Conservation (phyloP, 2,329 filamentous ascomycete genomes). For the Pseudocercospora fuligena region DNA sequence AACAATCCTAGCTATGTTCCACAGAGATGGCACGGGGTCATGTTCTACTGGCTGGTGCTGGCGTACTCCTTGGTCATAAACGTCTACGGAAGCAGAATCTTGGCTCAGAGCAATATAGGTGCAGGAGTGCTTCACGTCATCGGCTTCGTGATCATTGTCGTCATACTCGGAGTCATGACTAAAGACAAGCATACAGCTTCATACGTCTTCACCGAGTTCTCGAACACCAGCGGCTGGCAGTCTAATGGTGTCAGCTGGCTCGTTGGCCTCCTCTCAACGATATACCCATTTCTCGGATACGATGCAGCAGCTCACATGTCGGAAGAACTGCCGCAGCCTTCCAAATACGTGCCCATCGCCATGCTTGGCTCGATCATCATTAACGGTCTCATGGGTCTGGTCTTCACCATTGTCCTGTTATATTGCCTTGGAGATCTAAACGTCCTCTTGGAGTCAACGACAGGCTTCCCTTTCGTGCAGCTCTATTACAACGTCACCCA, state of each 20-base stretch:
- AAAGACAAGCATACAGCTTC: constrained; percentile 43
- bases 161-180: constrained; percentile 45
- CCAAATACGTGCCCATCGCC: constrained; percentile 30
- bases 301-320: constrained; percentile 29
- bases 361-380: constrained; percentile 32
- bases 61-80: constrained; percentile 29
- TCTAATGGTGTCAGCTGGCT: constrained; percentile 27
- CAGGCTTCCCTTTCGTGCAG: constrained; percentile 30
- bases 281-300: constrained; percentile 30
- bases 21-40: constrained; percentile 34
- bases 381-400: constrained; percentile 28
- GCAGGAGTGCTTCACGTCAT: constrained; percentile 53
- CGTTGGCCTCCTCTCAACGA: constrained; percentile 25
- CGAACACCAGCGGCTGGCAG: constrained; percentile 28
- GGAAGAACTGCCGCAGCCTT: constrained; percentile 32
- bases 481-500: constrained; percentile 34
- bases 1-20: constrained; percentile 27
- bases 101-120: constrained; percentile 51
- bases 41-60: constrained; percentile 30
- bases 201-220: constrained; percentile 26
- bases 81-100: constrained; percentile 28
- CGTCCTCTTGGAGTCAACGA: constrained; percentile 33
- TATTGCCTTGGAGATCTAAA: constrained; percentile 30
- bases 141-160: constrained; percentile 52
- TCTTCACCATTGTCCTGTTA: constrained; percentile 27